Percentiles rank a stretch among this genome's conserved stretches.
phyloP scores from a whole-genome alignment of 116 monocot genomes.

The Papilionanthe hybrid region DNA sequence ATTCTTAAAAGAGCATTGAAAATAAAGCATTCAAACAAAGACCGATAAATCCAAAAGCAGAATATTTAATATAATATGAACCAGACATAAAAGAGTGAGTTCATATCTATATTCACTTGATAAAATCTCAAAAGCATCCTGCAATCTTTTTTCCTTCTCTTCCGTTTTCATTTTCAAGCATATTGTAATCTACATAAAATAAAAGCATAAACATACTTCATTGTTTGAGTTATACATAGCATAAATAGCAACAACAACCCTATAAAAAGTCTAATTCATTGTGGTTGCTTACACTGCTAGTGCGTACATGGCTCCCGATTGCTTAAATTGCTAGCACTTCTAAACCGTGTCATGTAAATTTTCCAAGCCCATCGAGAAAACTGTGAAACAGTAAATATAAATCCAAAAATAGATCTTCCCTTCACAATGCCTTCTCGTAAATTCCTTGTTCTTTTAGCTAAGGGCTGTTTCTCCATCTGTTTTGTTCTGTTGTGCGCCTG shows the following conservation, averaged over 20 bases:
- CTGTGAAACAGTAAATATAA: slow-evolving; percentile 34
- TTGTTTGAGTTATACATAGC: background rate
- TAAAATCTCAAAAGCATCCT: background rate
- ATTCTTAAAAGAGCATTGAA: too few species aligned
- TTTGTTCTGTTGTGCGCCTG: slow-evolving; percentile 27
- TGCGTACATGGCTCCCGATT: background rate
- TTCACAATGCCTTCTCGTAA: slow-evolving; percentile 54
- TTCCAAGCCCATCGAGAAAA: slow-evolving; percentile 45
- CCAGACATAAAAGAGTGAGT: background rate
- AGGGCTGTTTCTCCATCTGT: slow-evolving; percentile 19
- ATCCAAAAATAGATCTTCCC: slow-evolving; percentile 41
- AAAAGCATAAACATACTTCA: background rate
- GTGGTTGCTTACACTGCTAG: too few species aligned
- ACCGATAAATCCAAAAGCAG: background rate
- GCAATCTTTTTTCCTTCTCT: background rate
- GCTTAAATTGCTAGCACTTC: slow-evolving; percentile 16
- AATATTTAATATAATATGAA: background rate
- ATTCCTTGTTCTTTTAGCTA: slow-evolving; percentile 63
- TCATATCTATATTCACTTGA: background rate
- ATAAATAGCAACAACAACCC: background rate
- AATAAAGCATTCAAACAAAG: too few species aligned
- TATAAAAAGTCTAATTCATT: background rate
- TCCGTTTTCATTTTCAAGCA: background rate
- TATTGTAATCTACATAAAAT: background rate
- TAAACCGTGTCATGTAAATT: slow-evolving; percentile 16